A percentile compares a stretch with the other conserved stretches of the same genome.
phyloP scores from a whole-genome alignment of 2,329 filamentous ascomycete species.

The Eurotiales sp. region DNA sequence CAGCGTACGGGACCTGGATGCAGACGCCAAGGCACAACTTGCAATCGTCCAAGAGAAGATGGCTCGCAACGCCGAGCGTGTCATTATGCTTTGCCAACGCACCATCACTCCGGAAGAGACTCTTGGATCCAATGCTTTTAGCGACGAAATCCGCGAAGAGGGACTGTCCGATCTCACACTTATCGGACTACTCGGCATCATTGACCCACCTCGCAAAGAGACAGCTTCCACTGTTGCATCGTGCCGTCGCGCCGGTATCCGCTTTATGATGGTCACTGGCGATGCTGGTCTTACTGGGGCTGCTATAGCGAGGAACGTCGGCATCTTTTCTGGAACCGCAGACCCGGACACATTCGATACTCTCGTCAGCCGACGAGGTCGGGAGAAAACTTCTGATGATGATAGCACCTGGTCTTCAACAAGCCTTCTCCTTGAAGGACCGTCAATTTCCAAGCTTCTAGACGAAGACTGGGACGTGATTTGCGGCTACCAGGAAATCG shows the following conservation, averaged over 20 bases:
- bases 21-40: conserved; percentile 45
- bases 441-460: conserved; percentile 62
- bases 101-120: conserved; percentile 44
- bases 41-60: conserved; percentile 63
- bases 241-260: conserved; percentile 35
- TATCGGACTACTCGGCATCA: conserved; percentile 50
- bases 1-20: conserved; percentile 50
- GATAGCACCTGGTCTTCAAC: conserved; percentile 28
- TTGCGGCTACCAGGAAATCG: conserved; percentile 51
- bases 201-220: conserved; percentile 38
- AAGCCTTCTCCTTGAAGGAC: conserved; percentile 63
- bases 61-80: conserved; percentile 66
- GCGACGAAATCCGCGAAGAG: conserved; percentile 45
- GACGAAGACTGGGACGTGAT: conserved; percentile 66
- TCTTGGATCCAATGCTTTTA: conserved; percentile 47
- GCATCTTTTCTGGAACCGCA: conserved; percentile 39
- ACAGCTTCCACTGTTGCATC: conserved; percentile 32
- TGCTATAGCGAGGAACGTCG: conserved; percentile 41
- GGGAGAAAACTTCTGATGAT: conserved; percentile 18
- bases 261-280: conserved; percentile 44
- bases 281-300: conserved; percentile 40
- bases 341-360: conserved; percentile 53
- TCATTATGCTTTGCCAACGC: conserved; percentile 65
- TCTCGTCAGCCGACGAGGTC: background rate
- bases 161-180: conserved; percentile 45